Evolutionary conservation across 148 eudicot species (phyloP), one percentile per base, ranked within the genome.

Genomic region (Oxyria digyna): DNA sequence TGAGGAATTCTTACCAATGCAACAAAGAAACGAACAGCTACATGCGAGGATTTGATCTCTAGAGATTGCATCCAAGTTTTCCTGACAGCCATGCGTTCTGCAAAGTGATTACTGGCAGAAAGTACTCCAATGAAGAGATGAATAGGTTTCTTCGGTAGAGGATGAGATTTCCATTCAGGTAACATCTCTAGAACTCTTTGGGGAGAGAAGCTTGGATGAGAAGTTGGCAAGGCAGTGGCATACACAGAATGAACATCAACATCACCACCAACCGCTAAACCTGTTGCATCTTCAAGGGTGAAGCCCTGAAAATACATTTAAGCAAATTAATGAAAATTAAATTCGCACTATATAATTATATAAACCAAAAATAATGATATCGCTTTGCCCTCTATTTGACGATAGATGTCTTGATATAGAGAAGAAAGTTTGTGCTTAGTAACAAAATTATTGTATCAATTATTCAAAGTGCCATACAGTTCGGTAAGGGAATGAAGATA

Each of bases 11-110:
- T 78, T 85, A 94, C 98, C 89, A 94, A 67, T 42, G 97, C 98
- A 74, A 94, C 98, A 84, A 94, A 94, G 81, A 94, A 94, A 49
- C 97, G 97, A 74, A 88, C 98, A 50, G 74, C 92, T 52, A 88
- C 96, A 79, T 76, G 74, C 67, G 92, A 88, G 59, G 97, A 81
- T 76, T 76, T 90, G 63, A 90, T 78, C 68, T 83, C 82, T 6
- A 78, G 71, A 73, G 85, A 87, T 69, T 90, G 98, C 98, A 94
- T 90, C 98, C 98, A 90, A 27, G 97, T 88, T 82, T 90, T 94
- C 74, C 98, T 83, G 54, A 90, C 85, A n/a, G 98, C 96, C 98
- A 94, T 94, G 62, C 98, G 97, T 72, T 94, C 98, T 4, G 98
- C 90, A 82, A 94, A 94, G 75, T 94, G 98, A 84, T 90, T 94